Evolutionary conservation across 805 yeast species (phyloP).

Genomic region (Ogataea allantospora): DNA sequence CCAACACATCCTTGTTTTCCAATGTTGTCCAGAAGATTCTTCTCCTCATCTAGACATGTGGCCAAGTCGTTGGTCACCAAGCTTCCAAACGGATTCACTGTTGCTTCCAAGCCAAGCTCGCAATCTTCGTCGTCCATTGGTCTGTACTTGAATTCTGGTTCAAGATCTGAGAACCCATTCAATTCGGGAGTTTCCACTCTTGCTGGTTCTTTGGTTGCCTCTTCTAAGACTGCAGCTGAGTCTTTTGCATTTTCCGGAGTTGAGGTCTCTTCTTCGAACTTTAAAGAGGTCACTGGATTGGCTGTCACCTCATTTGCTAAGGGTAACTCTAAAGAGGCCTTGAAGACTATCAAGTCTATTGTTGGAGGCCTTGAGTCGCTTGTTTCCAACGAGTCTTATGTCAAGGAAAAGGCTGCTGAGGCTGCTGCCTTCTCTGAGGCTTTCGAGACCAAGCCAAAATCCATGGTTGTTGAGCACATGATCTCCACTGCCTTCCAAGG

Average conservation of each 20-base stretch:
- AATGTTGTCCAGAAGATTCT: slow-evolving; percentile 52
- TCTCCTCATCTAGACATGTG: slow-evolving; percentile 48
- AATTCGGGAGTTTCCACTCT: slow-evolving; percentile 79
- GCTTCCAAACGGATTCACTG: slow-evolving; percentile 68
- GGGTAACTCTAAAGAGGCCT: slow-evolving; percentile 51
- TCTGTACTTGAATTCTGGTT: slow-evolving; percentile 72
- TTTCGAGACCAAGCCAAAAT: slow-evolving; percentile 55
- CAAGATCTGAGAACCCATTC: slow-evolving; percentile 75
- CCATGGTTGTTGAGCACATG: slow-evolving; percentile 69
- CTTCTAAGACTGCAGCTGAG: slow-evolving; percentile 33
- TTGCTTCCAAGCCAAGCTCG: slow-evolving; percentile 67
- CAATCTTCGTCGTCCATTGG: slow-evolving; percentile 64
- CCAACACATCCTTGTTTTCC: slow-evolving; percentile 8
- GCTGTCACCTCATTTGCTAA: slow-evolving; percentile 58
- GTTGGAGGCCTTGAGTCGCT: slow-evolving; percentile 37
- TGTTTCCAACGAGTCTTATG: slow-evolving; percentile 41
- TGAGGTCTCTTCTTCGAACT: slow-evolving; percentile 48
- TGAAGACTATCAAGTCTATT: slow-evolving; percentile 47
- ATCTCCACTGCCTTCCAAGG: slow-evolving; percentile 86
- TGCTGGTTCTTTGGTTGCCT: slow-evolving; percentile 49
- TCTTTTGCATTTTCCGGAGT: slow-evolving; percentile 51
- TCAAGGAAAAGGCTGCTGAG: slow-evolving; percentile 45
- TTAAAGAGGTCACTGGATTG: slow-evolving; percentile 67
- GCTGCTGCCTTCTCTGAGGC: slow-evolving; percentile 47
- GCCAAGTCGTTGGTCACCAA: slow-evolving; percentile 68